These are phyloP conservation scores for Xylaria telfairii DNA, from an alignment of 495 filamentous ascomycete species.

Conservation along the genomic window DNA sequence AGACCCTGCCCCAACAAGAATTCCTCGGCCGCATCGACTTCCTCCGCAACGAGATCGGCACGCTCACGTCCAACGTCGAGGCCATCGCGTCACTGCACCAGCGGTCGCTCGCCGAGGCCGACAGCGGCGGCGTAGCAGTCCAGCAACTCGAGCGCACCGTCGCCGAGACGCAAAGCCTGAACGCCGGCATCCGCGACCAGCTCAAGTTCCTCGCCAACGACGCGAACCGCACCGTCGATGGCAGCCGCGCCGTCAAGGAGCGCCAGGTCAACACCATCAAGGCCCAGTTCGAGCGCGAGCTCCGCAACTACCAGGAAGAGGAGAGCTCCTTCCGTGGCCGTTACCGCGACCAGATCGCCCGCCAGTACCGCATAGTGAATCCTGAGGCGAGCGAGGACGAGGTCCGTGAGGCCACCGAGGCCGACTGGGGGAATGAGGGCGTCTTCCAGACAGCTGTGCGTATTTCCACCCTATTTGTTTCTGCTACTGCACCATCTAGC, in stretches of 20 bases:
- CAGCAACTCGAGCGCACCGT: constrained; percentile 64
- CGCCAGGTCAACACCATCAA: constrained; percentile 69
- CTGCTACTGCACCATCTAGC: background rate
- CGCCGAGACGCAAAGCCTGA: constrained; percentile 68
- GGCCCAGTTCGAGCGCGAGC: constrained; percentile 65
- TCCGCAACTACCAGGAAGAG: constrained; percentile 68
- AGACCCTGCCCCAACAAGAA: constrained; percentile 57
- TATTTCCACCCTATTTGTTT: constrained; percentile 22
- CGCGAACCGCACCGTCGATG: constrained; percentile 61
- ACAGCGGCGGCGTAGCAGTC: constrained; percentile 47
- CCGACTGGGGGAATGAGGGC: constrained; percentile 75
- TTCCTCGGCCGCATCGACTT: constrained; percentile 66
- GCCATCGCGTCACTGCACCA: constrained; percentile 66
- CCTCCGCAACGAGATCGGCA: constrained; percentile 62
- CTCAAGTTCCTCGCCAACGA: constrained; percentile 72
- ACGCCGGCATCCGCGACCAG: constrained; percentile 68
- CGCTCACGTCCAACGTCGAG: constrained; percentile 59
- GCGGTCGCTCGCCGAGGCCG: constrained; percentile 61
- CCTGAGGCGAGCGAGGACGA: constrained; percentile 70
- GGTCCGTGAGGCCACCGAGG: constrained; percentile 65
- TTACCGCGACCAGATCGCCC: constrained; percentile 72
- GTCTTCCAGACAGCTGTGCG: constrained; percentile 78
- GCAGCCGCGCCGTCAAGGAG: constrained; percentile 60
- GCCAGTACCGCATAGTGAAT: constrained; percentile 79
- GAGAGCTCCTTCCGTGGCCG: constrained; percentile 68